phyloP scores from a whole-genome alignment of 805 yeast species.

The Candida koratica region DNA sequence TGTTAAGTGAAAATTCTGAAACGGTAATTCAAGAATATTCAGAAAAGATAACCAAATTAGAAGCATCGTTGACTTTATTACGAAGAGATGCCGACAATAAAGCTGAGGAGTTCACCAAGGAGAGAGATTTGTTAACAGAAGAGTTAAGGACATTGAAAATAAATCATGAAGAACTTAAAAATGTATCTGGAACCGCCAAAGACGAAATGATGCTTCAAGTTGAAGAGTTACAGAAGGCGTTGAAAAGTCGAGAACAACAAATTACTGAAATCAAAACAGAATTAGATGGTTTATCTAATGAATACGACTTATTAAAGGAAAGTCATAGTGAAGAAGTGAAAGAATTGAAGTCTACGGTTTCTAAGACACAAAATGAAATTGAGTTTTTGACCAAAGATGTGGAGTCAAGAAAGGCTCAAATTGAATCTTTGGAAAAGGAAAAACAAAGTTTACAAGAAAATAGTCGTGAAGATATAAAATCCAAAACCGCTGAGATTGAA shows the following conservation, averaged over 20 bases:
- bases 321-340: neutral
- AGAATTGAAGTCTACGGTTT: slow-evolving; percentile 1
- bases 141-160: slow-evolving; percentile 10
- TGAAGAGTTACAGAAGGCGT: slow-evolving; percentile 1
- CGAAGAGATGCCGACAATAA: slow-evolving; percentile 14
- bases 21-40: slow-evolving; percentile 47
- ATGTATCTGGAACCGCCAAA: neutral
- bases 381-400: neutral
- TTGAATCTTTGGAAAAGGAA: slow-evolving; percentile 1
- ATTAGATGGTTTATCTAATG: neutral
- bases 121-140: slow-evolving; percentile 5
- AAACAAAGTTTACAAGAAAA: slow-evolving; percentile 3
- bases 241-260: neutral
- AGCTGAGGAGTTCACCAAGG: slow-evolving; percentile 4
- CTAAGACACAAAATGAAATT: neutral
- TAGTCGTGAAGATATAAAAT: neutral
- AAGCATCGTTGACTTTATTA: slow-evolving; percentile 23
- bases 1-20: slow-evolving; percentile 48
- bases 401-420: neutral
- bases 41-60: slow-evolving; percentile 42
- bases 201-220: neutral
- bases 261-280: slow-evolving; percentile 3
- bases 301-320: slow-evolving; percentile 1
- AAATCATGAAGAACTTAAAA: slow-evolving; percentile 11
- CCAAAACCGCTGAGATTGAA: slow-evolving; percentile 8